Base-by-base conservation (phyloP, 1,139 yeast species). In the Yamadazyma dendronema region DNA sequence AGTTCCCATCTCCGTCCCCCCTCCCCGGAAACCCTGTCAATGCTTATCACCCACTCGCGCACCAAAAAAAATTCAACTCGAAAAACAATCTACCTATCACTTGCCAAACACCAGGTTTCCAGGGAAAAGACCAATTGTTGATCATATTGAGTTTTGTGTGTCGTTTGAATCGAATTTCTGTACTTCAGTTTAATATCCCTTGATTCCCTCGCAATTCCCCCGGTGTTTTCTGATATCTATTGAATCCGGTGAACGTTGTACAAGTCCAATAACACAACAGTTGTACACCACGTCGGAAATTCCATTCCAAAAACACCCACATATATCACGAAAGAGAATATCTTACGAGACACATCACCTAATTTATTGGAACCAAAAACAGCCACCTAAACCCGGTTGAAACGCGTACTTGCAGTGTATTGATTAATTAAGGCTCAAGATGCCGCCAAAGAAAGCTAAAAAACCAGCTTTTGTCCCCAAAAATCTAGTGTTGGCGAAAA, bases 401-500 rank as follows among this genome's bases (percentile, higher is more conserved):
- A 19, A 19, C 22, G 22, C 22, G 22, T 19, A 19, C 22, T 9
- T 9, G 6, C 6, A 19, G 6, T 19, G 6, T 7, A 19, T 19
- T 19, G 22, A 19, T 6, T 9, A 19, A n/a, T n/a, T 9, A 19
- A 9, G 22, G 8, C 8, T 19, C 9, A 19, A 9, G 12, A 62
- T 61, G 65, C 58, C 65, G 16, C 65, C 64, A 30, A 60, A 53
- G 44, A 54, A 46, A 37, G 34, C 50, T 10, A 42, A 40, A 27
- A 42, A 44, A 35, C 39, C 36, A 26, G 42, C 46, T 29, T 61
- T 64, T 39, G 52, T 54, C 28, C 61, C 72, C 16, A 62, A 59
- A 41, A 67, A 62, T 33, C 54, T 67, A 50, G 75, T 71, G 10
- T 54, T 67, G 44, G 73, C 76, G 38, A 71, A 71, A 48, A 70